Evolutionary conservation across 2,329 filamentous ascomycete species (phyloP), one percentile per base, ranked within the genome.

Genomic region (Sarocladium strictum): DNA sequence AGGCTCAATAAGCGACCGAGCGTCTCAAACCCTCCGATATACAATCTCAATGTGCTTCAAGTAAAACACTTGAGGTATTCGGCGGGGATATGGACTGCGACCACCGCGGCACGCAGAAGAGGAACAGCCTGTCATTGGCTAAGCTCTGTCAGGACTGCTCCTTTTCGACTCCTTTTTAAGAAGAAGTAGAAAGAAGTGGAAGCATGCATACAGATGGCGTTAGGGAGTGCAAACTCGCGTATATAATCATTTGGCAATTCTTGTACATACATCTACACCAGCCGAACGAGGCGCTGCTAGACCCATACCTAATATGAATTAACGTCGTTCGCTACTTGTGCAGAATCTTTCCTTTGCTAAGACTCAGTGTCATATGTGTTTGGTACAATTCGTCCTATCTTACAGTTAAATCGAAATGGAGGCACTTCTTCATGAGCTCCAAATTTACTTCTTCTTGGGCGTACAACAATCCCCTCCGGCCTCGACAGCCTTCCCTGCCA

Each of bases 381-480:
- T 32, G 12, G 12, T 12, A 32, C 29, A 32, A 32, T 32, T 32
- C 12, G 7, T 12, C 6, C 6, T 32, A 32, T 32, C 29, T 14
- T n/a, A 35, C 27, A 24, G n/a, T n/a, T n/a, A n/a, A n/a, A n/a
- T n/a, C n/a, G n/a, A n/a, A n/a, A n/a, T n/a, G n/a, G n/a, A n/a
- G n/a, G n/a, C n/a, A n/a, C n/a, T n/a, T n/a, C n/a, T n/a, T n/a
- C n/a, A n/a, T n/a, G n/a, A n/a, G n/a, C 21, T 24, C 21, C 21
- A 4, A 26, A 19, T 7, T 35, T 38, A 54, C 41, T 61, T 59
- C 60, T 71, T 71, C 63, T 75, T 79, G 1, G 76, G 76, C 43
- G 69, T 67, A 60, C 81, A 84, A 63, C 81, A 84, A 60, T 82
- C 78, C 3, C 76, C 78, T 6, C 50, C 50, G 0, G 76, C 76